phyloP scores from a whole-genome alignment of 2,329 filamentous ascomycete species.

The Pseudogymnoascus sp. region DNA sequence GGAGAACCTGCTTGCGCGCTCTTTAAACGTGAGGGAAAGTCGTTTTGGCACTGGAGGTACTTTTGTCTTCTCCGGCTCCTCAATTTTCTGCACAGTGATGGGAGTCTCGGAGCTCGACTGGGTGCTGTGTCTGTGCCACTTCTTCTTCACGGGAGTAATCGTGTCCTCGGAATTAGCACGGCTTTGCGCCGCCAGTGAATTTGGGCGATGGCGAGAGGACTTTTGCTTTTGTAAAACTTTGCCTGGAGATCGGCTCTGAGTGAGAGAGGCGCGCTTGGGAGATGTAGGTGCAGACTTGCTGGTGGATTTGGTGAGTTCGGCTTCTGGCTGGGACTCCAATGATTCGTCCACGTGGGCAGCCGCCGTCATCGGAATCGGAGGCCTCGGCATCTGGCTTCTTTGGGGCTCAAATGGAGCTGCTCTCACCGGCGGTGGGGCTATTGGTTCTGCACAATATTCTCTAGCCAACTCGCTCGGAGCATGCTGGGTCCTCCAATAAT shows the following conservation, averaged over 20 bases:
- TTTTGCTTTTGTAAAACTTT: background rate
- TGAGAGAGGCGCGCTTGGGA: background rate
- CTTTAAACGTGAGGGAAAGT: background rate
- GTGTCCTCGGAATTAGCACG: background rate
- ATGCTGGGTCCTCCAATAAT: background rate
- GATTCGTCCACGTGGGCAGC: background rate
- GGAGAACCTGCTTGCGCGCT: background rate
- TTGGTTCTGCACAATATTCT: background rate
- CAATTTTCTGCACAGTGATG: background rate
- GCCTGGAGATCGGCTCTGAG: background rate
- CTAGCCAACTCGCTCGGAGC: background rate
- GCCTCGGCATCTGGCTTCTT: background rate
- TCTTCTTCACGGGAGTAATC: background rate
- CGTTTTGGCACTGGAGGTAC: background rate
- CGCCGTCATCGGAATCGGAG: background rate
- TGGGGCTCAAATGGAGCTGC: background rate
- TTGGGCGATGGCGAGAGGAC: background rate
- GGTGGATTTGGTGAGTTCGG: background rate
- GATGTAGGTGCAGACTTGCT: background rate
- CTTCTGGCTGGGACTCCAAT: background rate
- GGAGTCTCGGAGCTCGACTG: background rate
- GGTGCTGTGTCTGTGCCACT: background rate
- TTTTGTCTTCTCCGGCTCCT: background rate
- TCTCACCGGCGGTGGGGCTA: background rate
- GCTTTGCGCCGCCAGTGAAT: background rate